Evolutionary conservation across 306 rosid genomes (phyloP), one percentile per base, ranked within the genome.

Genomic region (Cyclanthera cordifolia): DNA sequence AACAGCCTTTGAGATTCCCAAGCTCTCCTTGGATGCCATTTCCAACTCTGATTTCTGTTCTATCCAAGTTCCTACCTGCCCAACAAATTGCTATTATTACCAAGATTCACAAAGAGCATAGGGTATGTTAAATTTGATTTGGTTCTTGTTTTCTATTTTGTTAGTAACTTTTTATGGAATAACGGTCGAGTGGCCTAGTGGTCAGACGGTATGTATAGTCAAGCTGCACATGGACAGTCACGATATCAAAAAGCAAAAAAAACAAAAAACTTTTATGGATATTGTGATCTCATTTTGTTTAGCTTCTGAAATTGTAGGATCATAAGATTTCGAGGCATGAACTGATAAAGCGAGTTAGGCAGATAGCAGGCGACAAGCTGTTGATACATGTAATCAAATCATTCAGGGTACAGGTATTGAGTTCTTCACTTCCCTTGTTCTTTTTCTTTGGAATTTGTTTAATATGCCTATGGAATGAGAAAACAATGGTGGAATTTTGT

Each of bases 21-120:
- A 73, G 82, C 30, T 90, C 96, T 0, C 99, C 96, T 12, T 90
- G 95, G 95, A 81, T 93, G 85, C 90, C 95, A 57, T 80, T 93
- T 51, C 77, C 94, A 2, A 12, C 76, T 71, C 72, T 93, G 24
- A 82, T 93, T 32, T 73, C 85, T 4, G 85, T 67, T 51, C 96
- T 93, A 24, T 78, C 95, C 0, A 82, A 77, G 81, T 75, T 72
- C 45, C 76, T 93, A 61, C 94, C 90, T 45, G 70, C 80, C 11
- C 53, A 76, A 28, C 53, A 79, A 10, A 17, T 86, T 65, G 77
- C 71, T 9, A 19, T 78, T 81, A 75, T 93, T 68, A 45, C 72
- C 78, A 85, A 88, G 81, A 66, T 58, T 47, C 88, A 83, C 69
- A 82, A 60, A 64, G 82, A 79, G 11, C 84, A 86, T 74, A 74